Conservation (phyloP, 1,284 basidiomycete genomes). For the Cryptococcus hybrid region DNA sequence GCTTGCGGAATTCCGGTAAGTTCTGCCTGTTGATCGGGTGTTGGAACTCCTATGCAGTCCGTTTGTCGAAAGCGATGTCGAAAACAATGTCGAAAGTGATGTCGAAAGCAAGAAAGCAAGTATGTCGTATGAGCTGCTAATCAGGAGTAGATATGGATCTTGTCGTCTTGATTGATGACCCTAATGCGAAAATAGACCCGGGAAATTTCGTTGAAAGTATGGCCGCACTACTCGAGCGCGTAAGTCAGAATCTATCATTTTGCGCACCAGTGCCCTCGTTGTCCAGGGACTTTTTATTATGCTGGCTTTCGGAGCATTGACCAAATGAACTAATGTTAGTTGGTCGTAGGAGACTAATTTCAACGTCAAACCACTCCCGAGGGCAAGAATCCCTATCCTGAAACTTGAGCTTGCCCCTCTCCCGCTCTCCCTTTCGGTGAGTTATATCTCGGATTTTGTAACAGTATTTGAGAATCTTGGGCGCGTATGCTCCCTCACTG, state of each 20-base stretch:
- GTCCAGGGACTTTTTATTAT: too few species aligned
- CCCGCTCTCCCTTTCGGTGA: conserved; percentile 76
- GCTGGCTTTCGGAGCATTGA: too few species aligned
- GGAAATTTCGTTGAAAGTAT: conserved; percentile 92
- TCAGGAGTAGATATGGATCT: conserved; percentile 86
- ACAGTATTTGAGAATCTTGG: too few species aligned
- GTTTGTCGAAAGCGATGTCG: too few species aligned
- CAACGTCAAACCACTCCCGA: conserved; percentile 89
- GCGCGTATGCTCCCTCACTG: too few species aligned
- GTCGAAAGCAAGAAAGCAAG: too few species aligned
- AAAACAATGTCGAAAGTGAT: too few species aligned
- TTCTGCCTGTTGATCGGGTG: conserved; percentile 6
- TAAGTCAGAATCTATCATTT: conserved; percentile 47
- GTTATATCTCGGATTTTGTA: conserved; percentile 3
- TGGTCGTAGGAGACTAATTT: conserved; percentile 82
- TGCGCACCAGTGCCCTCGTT: too few species aligned
- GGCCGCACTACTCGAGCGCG: conserved; percentile 87
- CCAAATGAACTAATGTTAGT: too few species aligned
- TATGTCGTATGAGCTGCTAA: not conserved
- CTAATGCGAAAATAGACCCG: conserved; percentile 63
- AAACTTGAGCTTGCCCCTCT: conserved; percentile 89
- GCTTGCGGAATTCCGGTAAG: conserved; percentile 88
- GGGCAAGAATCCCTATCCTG: conserved; percentile 97
- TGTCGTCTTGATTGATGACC: conserved; percentile 89
- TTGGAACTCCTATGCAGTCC: not conserved